These are phyloP conservation scores for Ophiostoma perfectum DNA, from an alignment of 2,329 filamentous ascomycete genomes.

Conservation along the genomic window DNA sequence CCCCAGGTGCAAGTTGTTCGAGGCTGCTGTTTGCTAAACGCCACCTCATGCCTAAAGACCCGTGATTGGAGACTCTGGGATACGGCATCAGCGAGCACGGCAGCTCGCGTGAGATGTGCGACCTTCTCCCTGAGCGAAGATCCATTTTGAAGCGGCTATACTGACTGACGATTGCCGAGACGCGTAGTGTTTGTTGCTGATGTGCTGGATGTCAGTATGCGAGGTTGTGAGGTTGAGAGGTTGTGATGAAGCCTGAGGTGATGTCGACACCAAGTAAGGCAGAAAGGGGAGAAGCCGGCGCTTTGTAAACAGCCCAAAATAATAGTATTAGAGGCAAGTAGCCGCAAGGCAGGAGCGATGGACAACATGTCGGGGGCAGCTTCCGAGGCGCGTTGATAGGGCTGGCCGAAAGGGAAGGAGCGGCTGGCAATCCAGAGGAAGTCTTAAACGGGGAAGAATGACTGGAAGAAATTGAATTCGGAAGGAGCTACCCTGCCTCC, in stretches of 20 bases:
- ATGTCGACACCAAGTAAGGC: neutral
- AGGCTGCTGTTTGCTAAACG: too few species aligned
- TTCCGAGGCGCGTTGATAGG: neutral
- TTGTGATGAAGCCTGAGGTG: neutral
- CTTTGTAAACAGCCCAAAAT: neutral
- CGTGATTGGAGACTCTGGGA: too few species aligned
- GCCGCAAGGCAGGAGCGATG: slow-evolving; percentile 6
- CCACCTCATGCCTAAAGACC: too few species aligned
- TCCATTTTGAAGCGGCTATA: too few species aligned
- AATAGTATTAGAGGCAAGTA: neutral
- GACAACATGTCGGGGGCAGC: neutral
- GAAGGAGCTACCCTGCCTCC: neutral
- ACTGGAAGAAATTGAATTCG: neutral
- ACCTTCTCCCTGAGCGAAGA: too few species aligned
- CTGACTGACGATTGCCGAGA: too few species aligned
- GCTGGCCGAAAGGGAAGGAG: neutral
- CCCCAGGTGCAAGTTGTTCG: too few species aligned
- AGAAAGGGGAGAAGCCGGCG: neutral
- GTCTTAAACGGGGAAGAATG: neutral
- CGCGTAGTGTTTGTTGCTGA: neutral
- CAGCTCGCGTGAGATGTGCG: too few species aligned
- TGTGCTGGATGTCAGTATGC: neutral
- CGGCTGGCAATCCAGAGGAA: neutral
- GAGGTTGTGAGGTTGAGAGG: neutral
- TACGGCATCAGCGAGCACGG: too few species aligned